Conservation (phyloP, 1,139 yeast species). For the Debaryomyces subglobosus region DNA sequence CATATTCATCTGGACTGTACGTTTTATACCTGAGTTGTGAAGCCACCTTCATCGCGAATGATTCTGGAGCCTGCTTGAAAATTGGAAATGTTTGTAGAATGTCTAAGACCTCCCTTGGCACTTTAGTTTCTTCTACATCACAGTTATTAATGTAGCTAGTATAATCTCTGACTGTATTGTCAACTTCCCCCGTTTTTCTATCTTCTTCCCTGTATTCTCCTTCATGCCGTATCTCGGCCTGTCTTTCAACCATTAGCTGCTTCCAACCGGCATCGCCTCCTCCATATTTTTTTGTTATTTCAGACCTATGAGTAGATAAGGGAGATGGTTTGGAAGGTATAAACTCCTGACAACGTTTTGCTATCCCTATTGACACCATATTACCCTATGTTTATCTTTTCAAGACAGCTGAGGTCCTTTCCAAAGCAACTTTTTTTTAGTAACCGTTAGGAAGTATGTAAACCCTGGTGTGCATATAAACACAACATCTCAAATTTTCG, state of each 20-base stretch:
- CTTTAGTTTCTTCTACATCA: slow-evolving; percentile 9
- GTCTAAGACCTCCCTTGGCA: slow-evolving; percentile 58
- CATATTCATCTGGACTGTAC: slow-evolving; percentile 67
- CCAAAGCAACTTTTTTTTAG: neutral
- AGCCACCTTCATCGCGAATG: slow-evolving; percentile 63
- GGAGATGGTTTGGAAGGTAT: neutral
- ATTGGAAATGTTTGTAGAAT: slow-evolving; percentile 61
- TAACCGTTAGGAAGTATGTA: neutral
- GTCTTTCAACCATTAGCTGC: neutral
- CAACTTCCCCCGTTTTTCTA: neutral
- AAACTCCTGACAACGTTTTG: neutral
- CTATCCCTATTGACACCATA: neutral
- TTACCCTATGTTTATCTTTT: neutral
- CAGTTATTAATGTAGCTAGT: neutral
- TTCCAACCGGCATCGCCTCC: neutral
- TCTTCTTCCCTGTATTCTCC: neutral
- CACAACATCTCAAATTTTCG: neutral
- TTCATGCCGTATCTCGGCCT: neutral
- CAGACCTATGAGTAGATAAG: neutral
- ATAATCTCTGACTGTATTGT: neutral
- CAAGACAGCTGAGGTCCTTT: neutral
- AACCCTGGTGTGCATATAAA: neutral
- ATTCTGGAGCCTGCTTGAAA: slow-evolving; percentile 65
- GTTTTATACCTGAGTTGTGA: slow-evolving; percentile 60
- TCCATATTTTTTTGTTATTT: neutral